phyloP scores from a whole-genome alignment of 192 early-diverging fungal genomes.

The Entomortierella beljakovae region DNA sequence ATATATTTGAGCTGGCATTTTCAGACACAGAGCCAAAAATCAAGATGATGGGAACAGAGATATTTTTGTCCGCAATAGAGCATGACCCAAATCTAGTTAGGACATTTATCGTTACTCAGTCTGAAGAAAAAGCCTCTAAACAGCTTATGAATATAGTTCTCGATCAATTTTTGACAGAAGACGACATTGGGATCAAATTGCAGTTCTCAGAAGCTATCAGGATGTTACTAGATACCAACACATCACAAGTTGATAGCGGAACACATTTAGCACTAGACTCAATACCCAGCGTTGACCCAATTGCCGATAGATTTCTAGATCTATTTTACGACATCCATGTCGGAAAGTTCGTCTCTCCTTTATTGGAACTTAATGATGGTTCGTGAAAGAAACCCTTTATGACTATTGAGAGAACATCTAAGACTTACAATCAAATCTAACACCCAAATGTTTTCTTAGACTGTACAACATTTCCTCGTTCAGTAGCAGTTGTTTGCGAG shows the following conservation, averaged over 20 bases:
- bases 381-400: too few species aligned
- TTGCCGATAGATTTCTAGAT: slow-evolving; percentile 80
- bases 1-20: slow-evolving; percentile 78
- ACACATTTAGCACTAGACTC: slow-evolving; percentile 31
- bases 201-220: slow-evolving; percentile 83
- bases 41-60: slow-evolving; percentile 73
- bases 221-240: slow-evolving; percentile 75
- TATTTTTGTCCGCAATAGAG: slow-evolving; percentile 80
- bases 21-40: slow-evolving; percentile 64
- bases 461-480: slow-evolving; percentile 21
- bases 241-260: slow-evolving; percentile 40
- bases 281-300: slow-evolving; percentile 56
- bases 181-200: slow-evolving; percentile 72
- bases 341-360: slow-evolving; percentile 69
- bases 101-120: slow-evolving; percentile 66
- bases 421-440: too few species aligned
- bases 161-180: slow-evolving; percentile 67
- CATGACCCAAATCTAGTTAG: slow-evolving; percentile 84
- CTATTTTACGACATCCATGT: slow-evolving; percentile 82
- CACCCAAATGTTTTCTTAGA: slow-evolving; percentile 34
- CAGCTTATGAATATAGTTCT: slow-evolving; percentile 79
- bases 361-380: slow-evolving; percentile 66
- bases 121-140: slow-evolving; percentile 47
- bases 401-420: too few species aligned
- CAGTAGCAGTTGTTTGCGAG: slow-evolving; percentile 58